Percentiles rank a stretch among this genome's conserved stretches.
Conservation (phyloP, 441 rosid genomes). For the Populus tomentosa region DNA sequence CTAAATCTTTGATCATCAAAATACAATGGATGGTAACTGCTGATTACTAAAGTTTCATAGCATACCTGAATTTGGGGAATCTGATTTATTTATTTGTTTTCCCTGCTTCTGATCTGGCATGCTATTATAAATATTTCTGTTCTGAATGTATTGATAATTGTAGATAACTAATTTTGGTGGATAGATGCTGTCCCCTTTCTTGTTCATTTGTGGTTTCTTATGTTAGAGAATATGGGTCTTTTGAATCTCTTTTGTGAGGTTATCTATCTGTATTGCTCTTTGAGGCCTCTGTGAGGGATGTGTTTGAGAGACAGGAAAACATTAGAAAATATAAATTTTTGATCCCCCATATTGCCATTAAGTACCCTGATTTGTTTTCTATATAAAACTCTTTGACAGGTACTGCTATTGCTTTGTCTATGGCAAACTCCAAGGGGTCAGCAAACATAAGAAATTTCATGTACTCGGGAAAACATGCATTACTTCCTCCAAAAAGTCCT, state of each 20-base stretch:
- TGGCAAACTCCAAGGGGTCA: conserved; percentile 86
- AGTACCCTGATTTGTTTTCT: neutral
- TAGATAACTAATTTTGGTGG: neutral
- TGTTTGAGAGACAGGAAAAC: neutral
- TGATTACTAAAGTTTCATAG: neutral
- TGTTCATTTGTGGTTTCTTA: conserved; percentile 1
- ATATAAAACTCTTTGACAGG: conserved; percentile 21
- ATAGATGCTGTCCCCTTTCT: neutral
- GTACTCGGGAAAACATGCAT: conserved; percentile 72
- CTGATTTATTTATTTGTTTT: neutral
- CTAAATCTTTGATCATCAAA: neutral
- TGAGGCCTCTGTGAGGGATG: neutral
- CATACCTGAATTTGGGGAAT: neutral
- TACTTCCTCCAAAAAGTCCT: conserved; percentile 95
- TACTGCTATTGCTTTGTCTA: conserved; percentile 29
- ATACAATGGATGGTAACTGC: neutral
- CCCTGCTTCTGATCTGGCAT: neutral
- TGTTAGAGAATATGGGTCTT: neutral
- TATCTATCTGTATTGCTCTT: neutral
- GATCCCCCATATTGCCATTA: neutral
- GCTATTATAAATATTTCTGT: neutral
- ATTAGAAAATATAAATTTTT: neutral
- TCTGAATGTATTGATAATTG: neutral
- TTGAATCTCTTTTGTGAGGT: neutral
- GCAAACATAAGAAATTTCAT: conserved; percentile 58